Base-by-base conservation (phyloP, 2,329 filamentous ascomycete species). In the Capronia coronata region DNA sequence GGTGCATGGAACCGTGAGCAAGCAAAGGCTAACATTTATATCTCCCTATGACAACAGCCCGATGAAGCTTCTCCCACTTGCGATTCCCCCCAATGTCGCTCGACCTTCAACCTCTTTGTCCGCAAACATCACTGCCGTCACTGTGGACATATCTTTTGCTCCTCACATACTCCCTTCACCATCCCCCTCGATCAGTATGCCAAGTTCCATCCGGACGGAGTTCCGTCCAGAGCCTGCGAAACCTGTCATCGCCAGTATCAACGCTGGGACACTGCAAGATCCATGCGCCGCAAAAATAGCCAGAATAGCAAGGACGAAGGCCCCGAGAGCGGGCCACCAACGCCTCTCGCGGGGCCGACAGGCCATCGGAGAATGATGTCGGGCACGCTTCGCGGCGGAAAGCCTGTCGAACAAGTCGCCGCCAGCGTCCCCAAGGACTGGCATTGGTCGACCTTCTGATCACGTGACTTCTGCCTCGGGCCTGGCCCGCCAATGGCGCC, bases 121-220 rank as follows among this genome's bases (percentile, higher is more conserved):
- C 78, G 80, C 43, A 78, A 79, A 50, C 80, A 84, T 61, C 80
- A 84, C 66, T 84, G 80, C 65, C 77, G 80, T 50, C 79, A 81
- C 59, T 84, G 80, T 59, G 80, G 80, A 37, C 76, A 81, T 59
- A 76, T 84, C 60, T 83, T 82, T 63, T 84, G 80, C 67, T 73
- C 74, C 52, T 70, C 74, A 27, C 80, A 84, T 67, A 76, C 75
- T 43, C 68, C 72, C 39, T 71, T 75, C 61, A 66, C 68, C 42
- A 76, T 83, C 9, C 77, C 76, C 6, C 75, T 84, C 13, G 79
- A 83, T 60, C 80, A 83, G 65, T 71, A 80, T 49, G 80, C 80
- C 13, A 75, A 76, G 48, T 82, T 82, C 66, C 80, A 83, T 57
- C 77, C 79, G 0, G 68, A 79, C 14, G 80, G 79, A 4, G 65